Evolutionary conservation across 768 basidiomycete species (phyloP), one percentile per base, ranked within the genome.

Genomic region (Lentinula aciculospora): DNA sequence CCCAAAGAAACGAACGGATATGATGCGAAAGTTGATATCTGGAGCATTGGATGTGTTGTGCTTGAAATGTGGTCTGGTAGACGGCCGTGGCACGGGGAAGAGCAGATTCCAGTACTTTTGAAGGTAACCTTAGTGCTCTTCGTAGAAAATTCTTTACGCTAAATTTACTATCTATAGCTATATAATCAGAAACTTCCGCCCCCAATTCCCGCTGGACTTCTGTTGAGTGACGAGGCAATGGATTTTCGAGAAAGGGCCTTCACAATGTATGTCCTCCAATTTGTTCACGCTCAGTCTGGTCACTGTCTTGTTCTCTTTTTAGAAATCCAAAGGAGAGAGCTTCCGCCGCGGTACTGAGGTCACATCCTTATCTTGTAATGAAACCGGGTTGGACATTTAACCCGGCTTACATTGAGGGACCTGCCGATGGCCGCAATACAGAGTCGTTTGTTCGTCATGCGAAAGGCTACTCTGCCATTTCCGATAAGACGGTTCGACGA

Each of bases 51-150:
- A 1, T 98, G 95, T 68, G 85, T 98, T 34, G 84, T 92, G 13
- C 76, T 94, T 50, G 95, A 98, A 69, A 98, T 98, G 95, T 94
- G 92, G 86, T 87, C 89, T 4, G 95, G 92, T n/a, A 76, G 83
- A 61, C 75, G 92, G 46, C 94, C 95, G 5, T 98, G 95, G 95
- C 78, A 75, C 46, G 83, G 85, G 31, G 82, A 89, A 61, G 84
- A 88, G 64, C 73, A 82, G 3, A 72, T 90, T 60, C 78, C 88
- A 3, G 91, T 96, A 44, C 85, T 96, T 81, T 75, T 86, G 56
- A 87, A 92, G 80, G 94, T 92, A 64, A 50, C 76, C 66, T 19
- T 42, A 27, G 19, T 44, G 12, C 10, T 12, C 40, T 5, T 12
- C 23, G 32, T 61, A n/a, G 39, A 25, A 32, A 8, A 40, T n/a